These are phyloP conservation scores for Quercus tomentella DNA, from an alignment of 331 rosid genomes.

Conservation along the genomic window DNA sequence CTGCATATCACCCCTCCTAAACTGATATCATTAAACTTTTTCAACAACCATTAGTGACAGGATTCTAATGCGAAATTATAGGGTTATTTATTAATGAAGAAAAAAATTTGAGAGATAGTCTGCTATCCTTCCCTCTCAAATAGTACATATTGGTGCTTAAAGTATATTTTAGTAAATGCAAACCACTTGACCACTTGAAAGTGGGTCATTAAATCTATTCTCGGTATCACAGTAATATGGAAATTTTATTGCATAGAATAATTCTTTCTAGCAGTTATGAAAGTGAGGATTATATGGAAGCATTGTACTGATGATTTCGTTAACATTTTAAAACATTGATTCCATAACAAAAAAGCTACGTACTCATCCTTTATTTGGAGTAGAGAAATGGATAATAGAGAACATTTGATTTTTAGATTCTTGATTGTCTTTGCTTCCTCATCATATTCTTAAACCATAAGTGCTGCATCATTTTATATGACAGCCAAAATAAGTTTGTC, in stretches of 20 bases:
- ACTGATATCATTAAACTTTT: not conserved
- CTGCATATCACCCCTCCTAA: slow-evolving; percentile 6
- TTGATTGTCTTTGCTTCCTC: not conserved
- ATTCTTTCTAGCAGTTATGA: too few species aligned
- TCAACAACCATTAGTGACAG: slow-evolving; percentile 3
- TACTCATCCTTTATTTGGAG: not conserved
- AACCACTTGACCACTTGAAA: too few species aligned
- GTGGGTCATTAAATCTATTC: not conserved
- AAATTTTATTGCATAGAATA: not conserved
- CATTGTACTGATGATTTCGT: not conserved
- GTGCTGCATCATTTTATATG: not conserved
- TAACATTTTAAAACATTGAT: not conserved
- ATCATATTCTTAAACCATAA: not conserved
- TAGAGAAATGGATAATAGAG: not conserved
- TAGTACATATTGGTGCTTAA: not conserved
- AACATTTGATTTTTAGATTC: not conserved
- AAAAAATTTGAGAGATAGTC: not conserved
- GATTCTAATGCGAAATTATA: not conserved
- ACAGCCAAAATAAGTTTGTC: not conserved
- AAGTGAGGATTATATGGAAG: not conserved
- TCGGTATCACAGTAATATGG: not conserved
- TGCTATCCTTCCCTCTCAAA: not conserved
- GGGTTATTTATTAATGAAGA: not conserved
- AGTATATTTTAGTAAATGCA: too few species aligned
- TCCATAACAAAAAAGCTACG: not conserved